Percentiles rank a stretch among this genome's conserved stretches.
phyloP scores from a whole-genome alignment of 2,329 filamentous ascomycete species.

The Neurospora sp. region DNA sequence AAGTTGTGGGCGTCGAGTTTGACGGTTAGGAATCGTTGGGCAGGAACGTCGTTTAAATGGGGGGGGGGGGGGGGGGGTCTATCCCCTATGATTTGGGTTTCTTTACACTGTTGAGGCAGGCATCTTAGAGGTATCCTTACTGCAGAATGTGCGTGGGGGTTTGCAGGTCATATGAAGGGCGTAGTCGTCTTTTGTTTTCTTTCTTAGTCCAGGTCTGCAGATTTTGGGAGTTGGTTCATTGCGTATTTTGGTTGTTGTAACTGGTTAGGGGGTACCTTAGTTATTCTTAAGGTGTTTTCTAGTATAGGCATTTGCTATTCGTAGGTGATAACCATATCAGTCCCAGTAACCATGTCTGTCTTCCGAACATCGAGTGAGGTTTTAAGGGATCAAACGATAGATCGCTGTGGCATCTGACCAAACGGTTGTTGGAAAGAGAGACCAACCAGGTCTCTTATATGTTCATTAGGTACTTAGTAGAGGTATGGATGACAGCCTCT shows the following conservation, averaged over 20 bases:
- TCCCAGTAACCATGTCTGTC: neutral
- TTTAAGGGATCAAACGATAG: no score
- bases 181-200: neutral
- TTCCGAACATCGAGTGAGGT: neutral
- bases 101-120: neutral
- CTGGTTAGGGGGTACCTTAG: neutral
- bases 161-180: neutral
- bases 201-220: neutral
- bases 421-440: no score
- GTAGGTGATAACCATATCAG: neutral
- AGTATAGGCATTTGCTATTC: neutral
- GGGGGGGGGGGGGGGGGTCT: neutral
- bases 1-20: slow-evolving; percentile 20
- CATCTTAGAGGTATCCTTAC: neutral
- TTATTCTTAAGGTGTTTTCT: neutral
- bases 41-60: slow-evolving; percentile 10
- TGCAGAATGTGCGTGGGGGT: neutral
- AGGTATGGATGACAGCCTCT: no score
- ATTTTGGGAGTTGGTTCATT: neutral
- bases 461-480: no score
- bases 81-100: neutral
- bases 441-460: no score
- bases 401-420: no score
- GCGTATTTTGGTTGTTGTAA: neutral
- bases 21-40: slow-evolving; percentile 19